Percentiles rank a stretch among this genome's conserved stretches.
Conservation (phyloP, 768 basidiomycete species). For the Auriscalpium microsporum region DNA sequence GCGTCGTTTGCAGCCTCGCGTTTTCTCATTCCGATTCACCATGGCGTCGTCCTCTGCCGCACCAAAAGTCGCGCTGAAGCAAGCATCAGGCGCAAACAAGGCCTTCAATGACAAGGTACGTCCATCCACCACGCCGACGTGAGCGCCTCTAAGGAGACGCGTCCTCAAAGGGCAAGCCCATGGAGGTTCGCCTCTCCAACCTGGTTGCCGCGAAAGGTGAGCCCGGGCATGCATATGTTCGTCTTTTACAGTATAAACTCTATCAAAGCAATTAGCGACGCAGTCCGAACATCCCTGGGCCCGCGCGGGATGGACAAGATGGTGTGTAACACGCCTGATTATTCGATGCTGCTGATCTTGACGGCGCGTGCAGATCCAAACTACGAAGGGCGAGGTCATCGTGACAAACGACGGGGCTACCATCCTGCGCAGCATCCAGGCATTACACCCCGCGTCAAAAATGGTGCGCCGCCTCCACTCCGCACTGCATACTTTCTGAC, state of each 20-base stretch:
- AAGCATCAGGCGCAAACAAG: slow-evolving; percentile 17
- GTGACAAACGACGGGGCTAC: slow-evolving; percentile 99
- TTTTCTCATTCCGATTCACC: no score
- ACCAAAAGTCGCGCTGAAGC: neutral
- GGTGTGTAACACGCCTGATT: slow-evolving; percentile 37
- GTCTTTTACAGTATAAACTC: slow-evolving; percentile 8
- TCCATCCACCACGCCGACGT: neutral
- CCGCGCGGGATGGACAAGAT: slow-evolving; percentile 99
- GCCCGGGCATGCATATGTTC: slow-evolving; percentile 13
- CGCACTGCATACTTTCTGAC: slow-evolving; percentile 2
- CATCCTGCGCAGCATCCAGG: slow-evolving; percentile 91
- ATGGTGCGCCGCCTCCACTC: slow-evolving; percentile 52
- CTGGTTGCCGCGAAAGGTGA: slow-evolving; percentile 97
- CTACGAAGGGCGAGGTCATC: slow-evolving; percentile 90
- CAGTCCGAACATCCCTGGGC: slow-evolving; percentile 91
- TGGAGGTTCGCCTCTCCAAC: slow-evolving; percentile 95
- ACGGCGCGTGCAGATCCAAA: slow-evolving; percentile 69
- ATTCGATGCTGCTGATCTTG: slow-evolving; percentile 1
- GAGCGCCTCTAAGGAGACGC: slow-evolving; percentile 19
- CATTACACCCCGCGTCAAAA: slow-evolving; percentile 94
- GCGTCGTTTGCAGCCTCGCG: no score
- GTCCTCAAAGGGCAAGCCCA: slow-evolving; percentile 78
- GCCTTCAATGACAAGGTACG: slow-evolving; percentile 82
- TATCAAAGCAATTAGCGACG: slow-evolving; percentile 84
- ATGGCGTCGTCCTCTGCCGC: neutral